Evolutionary conservation across 768 basidiomycete genomes (phyloP).

Genomic region (Pulveroboletus sp.): DNA sequence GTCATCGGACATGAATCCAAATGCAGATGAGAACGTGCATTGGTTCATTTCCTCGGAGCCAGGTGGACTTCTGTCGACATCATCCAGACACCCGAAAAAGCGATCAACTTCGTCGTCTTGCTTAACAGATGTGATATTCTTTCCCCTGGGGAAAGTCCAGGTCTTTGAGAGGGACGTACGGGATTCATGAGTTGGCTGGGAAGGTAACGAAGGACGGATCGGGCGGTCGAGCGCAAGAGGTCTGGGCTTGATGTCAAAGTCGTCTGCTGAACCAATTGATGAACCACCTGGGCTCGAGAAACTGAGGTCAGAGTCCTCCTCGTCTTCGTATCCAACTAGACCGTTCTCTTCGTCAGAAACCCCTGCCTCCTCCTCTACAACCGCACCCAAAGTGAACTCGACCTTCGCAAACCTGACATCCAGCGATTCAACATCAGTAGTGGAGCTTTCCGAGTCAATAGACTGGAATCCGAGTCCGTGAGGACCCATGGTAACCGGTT

Average conservation of each 20-base stretch:
- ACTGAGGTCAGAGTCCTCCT: conserved; percentile 52
- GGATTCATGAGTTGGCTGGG: conserved; percentile 26
- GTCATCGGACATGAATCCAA: conserved; percentile 44
- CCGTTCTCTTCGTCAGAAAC: conserved; percentile 45
- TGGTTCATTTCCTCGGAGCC: conserved; percentile 50
- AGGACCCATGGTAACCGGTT: conserved; percentile 29
- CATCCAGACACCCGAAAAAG: conserved; percentile 70
- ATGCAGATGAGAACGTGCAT: conserved; percentile 53
- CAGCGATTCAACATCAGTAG: conserved; percentile 63
- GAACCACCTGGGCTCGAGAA: conserved; percentile 43
- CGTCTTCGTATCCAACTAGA: conserved; percentile 66
- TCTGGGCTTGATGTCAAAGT: conserved; percentile 27
- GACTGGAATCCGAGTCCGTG: conserved; percentile 53
- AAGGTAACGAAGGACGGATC: conserved; percentile 5
- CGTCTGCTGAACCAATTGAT: conserved; percentile 52
- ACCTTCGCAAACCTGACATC: conserved; percentile 41
- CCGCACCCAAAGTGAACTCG: conserved; percentile 49
- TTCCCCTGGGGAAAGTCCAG: conserved; percentile 61
- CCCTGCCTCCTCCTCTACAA: conserved; percentile 51
- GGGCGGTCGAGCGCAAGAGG: conserved; percentile 1
- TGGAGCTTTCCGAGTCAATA: conserved; percentile 59
- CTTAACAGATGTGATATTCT: conserved; percentile 13
- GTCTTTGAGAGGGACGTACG: conserved; percentile 52
- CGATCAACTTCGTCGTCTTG: conserved; percentile 54
- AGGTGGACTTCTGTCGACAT: conserved; percentile 48